Evolutionary conservation across 345 rosid species (phyloP).

Genomic region (Lumnitzera racemosa): DNA sequence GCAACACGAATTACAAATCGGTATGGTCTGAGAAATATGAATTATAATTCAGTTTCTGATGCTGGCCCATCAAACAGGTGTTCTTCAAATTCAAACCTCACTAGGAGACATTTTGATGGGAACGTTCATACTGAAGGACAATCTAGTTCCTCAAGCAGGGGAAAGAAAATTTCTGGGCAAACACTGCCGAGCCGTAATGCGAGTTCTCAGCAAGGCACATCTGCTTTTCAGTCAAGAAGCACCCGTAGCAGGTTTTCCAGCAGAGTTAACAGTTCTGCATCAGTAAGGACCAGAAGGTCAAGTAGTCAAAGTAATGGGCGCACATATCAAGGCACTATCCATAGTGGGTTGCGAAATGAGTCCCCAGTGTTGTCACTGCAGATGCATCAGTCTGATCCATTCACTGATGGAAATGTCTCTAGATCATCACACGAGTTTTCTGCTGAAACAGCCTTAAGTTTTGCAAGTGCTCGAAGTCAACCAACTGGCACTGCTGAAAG

Average conservation of each 20-base stretch:
- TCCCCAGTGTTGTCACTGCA: slow-evolving; percentile 26
- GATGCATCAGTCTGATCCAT: slow-evolving; percentile 33
- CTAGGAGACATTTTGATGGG: slow-evolving; percentile 26
- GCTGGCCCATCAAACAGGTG: slow-evolving; percentile 34
- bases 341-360: slow-evolving; percentile 24
- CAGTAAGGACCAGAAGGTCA: slow-evolving; percentile 50
- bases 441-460: slow-evolving; percentile 15
- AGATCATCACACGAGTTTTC: slow-evolving; percentile 23
- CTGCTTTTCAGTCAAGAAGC: slow-evolving; percentile 52
- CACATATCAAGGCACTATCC: slow-evolving; percentile 35
- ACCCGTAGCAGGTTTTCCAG: slow-evolving; percentile 35
- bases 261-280: slow-evolving; percentile 31
- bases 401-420: slow-evolving; percentile 36
- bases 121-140: slow-evolving; percentile 39
- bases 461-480: slow-evolving; percentile 2
- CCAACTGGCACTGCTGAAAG: slow-evolving; percentile 31
- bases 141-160: slow-evolving; percentile 56
- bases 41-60: slow-evolving; percentile 50
- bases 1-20: slow-evolving; percentile 27
- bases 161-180: slow-evolving; percentile 43
- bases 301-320: slow-evolving; percentile 33
- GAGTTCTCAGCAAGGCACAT: slow-evolving; percentile 34
- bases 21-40: slow-evolving; percentile 38
- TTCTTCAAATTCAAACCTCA: slow-evolving; percentile 38
- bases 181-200: slow-evolving; percentile 31